phyloP scores from a whole-genome alignment of 106 monocot genomes.

The Platanthera zijinensis region DNA sequence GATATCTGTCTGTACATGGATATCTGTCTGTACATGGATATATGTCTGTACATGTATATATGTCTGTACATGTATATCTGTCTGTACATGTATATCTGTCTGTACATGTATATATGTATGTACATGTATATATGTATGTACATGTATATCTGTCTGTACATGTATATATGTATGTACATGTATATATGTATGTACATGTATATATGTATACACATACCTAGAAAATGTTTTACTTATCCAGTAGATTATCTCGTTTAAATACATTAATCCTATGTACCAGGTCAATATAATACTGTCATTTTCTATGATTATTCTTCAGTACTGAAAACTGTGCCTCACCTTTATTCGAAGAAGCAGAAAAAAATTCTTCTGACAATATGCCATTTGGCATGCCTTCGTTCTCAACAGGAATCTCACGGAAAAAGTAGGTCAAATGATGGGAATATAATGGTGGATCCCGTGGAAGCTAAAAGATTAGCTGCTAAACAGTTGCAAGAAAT shows the following conservation, averaged over 20 bases:
- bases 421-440: constrained; percentile 34
- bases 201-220: neutral
- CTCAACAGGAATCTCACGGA: constrained; percentile 35
- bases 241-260: neutral
- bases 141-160: no score
- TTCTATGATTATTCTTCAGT: no score
- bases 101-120: no score
- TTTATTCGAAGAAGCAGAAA: no score
- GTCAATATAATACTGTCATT: no score
- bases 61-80: neutral
- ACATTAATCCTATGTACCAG: no score
- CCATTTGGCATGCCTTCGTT: neutral
- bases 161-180: no score
- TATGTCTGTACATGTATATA: neutral
- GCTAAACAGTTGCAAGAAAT: constrained; percentile 88
- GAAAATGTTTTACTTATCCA: neutral
- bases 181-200: neutral
- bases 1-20: no score
- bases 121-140: no score
- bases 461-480: constrained; percentile 87
- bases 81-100: no score
- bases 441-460: constrained; percentile 86
- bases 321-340: no score
- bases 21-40: neutral
- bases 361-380: no score